A percentile compares a stretch with the other conserved stretches of the same genome.
Evolutionary conservation across 352 stramenopile species (phyloP).

Genomic region (Globisporangium megalacanthum): DNA sequence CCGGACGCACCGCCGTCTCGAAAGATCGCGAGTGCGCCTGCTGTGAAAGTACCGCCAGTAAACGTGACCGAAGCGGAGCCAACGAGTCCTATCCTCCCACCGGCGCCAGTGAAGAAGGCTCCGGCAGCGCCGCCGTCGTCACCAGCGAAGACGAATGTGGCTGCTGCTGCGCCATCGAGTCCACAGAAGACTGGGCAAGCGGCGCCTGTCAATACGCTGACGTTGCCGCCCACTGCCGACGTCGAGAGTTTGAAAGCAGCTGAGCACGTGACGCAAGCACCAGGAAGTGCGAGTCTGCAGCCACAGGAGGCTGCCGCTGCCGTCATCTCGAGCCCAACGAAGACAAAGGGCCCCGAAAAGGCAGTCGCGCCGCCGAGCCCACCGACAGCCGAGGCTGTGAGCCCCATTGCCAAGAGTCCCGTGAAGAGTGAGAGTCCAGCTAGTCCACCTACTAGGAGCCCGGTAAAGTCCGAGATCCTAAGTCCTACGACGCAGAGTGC

Average conservation of each 20-base stretch:
- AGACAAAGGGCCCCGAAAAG: constrained; percentile 9
- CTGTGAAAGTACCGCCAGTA: too few species aligned
- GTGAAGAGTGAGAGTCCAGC: constrained; percentile 5
- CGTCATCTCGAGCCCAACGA: constrained; percentile 5
- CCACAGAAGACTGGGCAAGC: constrained; percentile 6
- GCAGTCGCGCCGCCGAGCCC: neutral
- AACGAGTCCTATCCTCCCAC: constrained; percentile 3
- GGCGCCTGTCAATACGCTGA: neutral
- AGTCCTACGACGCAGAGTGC: neutral
- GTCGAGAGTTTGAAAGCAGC: neutral
- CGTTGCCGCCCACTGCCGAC: neutral
- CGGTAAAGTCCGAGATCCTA: constrained; percentile 4
- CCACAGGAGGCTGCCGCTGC: constrained; percentile 1
- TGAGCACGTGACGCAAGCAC: neutral
- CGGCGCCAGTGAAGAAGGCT: constrained; percentile 4
- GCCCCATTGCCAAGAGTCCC: neutral
- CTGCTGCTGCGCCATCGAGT: neutral
- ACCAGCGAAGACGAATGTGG: constrained; percentile 10
- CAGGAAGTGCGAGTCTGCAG: neutral
- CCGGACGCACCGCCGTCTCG: constrained; percentile 2
- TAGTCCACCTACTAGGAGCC: neutral
- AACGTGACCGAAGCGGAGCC: neutral
- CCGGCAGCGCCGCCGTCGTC: constrained; percentile 3
- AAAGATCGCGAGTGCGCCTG: constrained; percentile 8
- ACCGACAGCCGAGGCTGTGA: neutral